These are phyloP conservation scores for Lagerstroemia speciosa DNA, from an alignment of 345 rosid genomes.

Conservation along the genomic window DNA sequence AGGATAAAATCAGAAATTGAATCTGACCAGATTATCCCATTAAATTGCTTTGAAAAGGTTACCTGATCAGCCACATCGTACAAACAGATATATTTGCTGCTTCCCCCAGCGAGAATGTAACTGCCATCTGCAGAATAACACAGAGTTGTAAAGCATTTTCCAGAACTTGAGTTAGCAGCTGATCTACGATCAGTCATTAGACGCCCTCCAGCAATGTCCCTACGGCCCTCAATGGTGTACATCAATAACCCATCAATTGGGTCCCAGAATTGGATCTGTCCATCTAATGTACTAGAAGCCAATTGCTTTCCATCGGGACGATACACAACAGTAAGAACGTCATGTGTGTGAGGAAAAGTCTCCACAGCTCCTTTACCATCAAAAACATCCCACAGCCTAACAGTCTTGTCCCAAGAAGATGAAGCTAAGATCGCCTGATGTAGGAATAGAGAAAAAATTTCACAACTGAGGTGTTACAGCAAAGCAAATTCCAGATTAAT, in stretches of 20 bases:
- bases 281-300: conserved; percentile 90
- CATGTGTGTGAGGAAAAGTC: conserved; percentile 79
- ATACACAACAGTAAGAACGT: conserved; percentile 77
- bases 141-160: conserved; percentile 84
- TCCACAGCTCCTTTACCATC: conserved; percentile 87
- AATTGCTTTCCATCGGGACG: conserved; percentile 95
- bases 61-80: conserved; percentile 98
- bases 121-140: conserved; percentile 97
- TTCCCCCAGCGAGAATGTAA: conserved; percentile 88
- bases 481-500: not conserved
- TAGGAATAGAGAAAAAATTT: conserved; percentile 3
- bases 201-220: conserved; percentile 95
- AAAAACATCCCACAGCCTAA: conserved; percentile 89
- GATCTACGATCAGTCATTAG: conserved; percentile 83
- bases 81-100: conserved; percentile 93
- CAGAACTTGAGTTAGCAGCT: conserved; percentile 90
- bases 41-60: conserved; percentile 9
- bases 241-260: conserved; percentile 75
- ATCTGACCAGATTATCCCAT: not conserved
- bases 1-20: not conserved
- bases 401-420: conserved; percentile 96
- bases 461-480: not conserved
- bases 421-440: conserved; percentile 70
- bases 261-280: conserved; percentile 96
- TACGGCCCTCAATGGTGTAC: conserved; percentile 93